Evolutionary conservation across 1,139 yeast genomes (phyloP).

Genomic region (Debaryomyces singareniensis): DNA sequence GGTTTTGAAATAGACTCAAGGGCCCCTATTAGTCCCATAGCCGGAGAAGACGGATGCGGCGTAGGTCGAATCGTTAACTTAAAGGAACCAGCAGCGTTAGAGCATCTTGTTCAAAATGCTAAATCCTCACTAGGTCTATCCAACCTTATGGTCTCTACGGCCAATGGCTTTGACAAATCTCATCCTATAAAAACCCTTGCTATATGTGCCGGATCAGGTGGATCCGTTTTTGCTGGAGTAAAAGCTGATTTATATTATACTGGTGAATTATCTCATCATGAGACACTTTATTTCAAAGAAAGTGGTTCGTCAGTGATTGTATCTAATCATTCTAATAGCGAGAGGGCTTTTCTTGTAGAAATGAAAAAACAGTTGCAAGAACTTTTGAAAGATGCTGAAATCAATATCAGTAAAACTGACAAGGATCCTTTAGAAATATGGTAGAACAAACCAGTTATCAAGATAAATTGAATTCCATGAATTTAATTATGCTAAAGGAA

Average conservation of each 20-base stretch:
- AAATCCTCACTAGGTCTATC: conserved; percentile 49
- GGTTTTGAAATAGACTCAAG: conserved; percentile 16
- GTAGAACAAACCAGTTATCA: too few relatives aligned
- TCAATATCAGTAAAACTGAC: conserved; percentile 47
- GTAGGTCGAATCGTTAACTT: conserved; percentile 74
- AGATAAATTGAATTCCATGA: too few relatives aligned
- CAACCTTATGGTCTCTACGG: conserved; percentile 59
- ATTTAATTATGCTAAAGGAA: too few relatives aligned
- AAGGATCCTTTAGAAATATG: conserved; percentile 48
- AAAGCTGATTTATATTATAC: conserved; percentile 76
- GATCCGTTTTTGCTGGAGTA: conserved; percentile 55
- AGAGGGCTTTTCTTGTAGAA: conserved; percentile 65
- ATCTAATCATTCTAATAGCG: conserved; percentile 90
- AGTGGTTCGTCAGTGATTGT: conserved; percentile 67
- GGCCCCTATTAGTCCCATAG: conserved; percentile 24
- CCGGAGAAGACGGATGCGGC: conserved; percentile 48
- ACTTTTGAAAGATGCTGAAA: conserved; percentile 38
- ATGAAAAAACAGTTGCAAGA: conserved; percentile 43
- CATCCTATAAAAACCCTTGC: conserved; percentile 53
- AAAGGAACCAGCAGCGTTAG: conserved; percentile 34
- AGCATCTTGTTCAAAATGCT: conserved; percentile 42
- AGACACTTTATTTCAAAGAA: conserved; percentile 66
- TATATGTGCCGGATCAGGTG: conserved; percentile 95
- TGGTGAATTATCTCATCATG: conserved; percentile 94
- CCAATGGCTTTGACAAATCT: conserved; percentile 22